Conservation (phyloP, 2,329 filamentous ascomycete species). For the Aspergillus brasiliensis region DNA sequence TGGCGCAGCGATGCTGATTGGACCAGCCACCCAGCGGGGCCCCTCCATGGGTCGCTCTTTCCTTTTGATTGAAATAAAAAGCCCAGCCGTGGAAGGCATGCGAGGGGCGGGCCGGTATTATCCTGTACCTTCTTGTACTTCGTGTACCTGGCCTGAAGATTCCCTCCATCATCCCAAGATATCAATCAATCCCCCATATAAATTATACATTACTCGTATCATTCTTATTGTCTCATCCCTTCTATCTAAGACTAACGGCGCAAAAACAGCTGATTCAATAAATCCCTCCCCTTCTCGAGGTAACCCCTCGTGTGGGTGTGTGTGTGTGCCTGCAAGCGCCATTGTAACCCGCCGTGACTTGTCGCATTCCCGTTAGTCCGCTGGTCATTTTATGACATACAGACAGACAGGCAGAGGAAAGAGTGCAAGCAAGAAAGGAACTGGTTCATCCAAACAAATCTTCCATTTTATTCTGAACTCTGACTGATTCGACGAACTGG, state of each 20-base stretch:
- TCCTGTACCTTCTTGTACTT: constrained; percentile 6
- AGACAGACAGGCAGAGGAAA: neutral
- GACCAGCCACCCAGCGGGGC: constrained; percentile 1
- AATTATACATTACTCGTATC: neutral
- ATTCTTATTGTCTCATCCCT: neutral
- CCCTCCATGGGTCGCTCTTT: neutral
- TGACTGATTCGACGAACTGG: neutral
- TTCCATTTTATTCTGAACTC: too few species aligned
- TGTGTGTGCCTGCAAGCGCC: constrained; percentile 2
- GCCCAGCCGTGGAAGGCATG: constrained; percentile 8
- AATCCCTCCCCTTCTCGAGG: neutral
- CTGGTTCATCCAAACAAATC: too few species aligned
- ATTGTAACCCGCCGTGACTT: constrained; percentile 13
- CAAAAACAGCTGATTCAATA: neutral
- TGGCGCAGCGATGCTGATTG: constrained; percentile 6
- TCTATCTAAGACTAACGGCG: neutral
- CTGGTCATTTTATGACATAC: neutral
- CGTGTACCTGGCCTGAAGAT: constrained; percentile 2
- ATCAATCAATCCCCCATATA: neutral
- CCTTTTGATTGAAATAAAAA: neutral
- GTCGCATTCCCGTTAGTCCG: constrained; percentile 4
- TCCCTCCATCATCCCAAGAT: too few species aligned
- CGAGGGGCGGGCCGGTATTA: constrained; percentile 8
- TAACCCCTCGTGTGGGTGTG: neutral
- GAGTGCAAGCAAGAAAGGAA: too few species aligned